Evolutionary conservation across 192 early-diverging fungal genomes (phyloP), one percentile per base, ranked within the genome.

Genomic region (Podila horticola): DNA sequence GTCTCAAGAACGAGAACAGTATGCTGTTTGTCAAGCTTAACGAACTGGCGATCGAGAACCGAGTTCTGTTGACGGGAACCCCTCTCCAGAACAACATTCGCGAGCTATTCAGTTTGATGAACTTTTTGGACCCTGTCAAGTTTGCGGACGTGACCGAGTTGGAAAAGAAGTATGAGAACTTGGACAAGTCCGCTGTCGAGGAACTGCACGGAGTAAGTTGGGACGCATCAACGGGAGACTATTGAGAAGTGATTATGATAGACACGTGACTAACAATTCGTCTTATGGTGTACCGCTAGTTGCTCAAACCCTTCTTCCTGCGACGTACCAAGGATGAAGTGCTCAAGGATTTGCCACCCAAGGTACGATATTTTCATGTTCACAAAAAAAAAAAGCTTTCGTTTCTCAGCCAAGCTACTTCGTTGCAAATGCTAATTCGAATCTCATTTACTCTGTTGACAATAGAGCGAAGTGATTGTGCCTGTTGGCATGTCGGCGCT

Each of bases 21-120:
- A 81, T 87, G 62, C 75, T 91, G 22, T 94, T 93, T 69, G 58
- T 73, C 20, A 84, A 87, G 55, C 74, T 91, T 19, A 77, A 84
- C n/a, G 76, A 85, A 41, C 69, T 94, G 7, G 71, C 79, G 17
- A 69, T 82, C 0, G 83, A 85, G 26, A 86, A 91, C 61, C 83
- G 83, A 28, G 74, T 94, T 9, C 50, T 95, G 10, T 58, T 95
- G 63, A 94, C 93, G 9, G 93, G 91, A 50, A 93, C 92, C 8
- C 92, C 92, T 0, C 58, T 93, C 20, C 92, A 92, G 74, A 94
- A 93, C 73, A 92, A 91, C 58, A 84, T 95, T 52, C 75, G 86
- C 5, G 93, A 95, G 61, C 41, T 95, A 72, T 90, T 93, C 77
- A 92, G 90, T 72, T 82, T 95, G 45, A 79, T 93, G 86, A 74